Evolutionary conservation across 805 yeast species (phyloP).

Genomic region (Nadsonia fulvescens): DNA sequence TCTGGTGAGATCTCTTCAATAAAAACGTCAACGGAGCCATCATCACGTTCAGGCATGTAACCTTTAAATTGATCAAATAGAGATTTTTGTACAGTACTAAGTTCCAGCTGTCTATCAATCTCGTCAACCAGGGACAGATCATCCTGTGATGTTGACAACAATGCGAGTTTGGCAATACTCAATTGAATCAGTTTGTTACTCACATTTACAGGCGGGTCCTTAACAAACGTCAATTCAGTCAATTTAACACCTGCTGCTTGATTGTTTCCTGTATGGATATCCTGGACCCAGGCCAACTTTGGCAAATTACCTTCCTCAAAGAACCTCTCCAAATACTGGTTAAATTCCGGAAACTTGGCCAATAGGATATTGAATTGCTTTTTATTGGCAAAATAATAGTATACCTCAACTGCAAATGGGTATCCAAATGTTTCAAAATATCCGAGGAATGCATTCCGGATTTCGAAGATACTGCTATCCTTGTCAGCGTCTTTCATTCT

Average conservation of each 20-base stretch:
- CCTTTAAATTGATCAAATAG: too few species aligned
- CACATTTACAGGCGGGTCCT: too few species aligned
- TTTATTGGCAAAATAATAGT: conserved; percentile 34
- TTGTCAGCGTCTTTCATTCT: conserved; percentile 1
- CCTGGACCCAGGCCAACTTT: conserved; percentile 61
- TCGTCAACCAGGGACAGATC: too few species aligned
- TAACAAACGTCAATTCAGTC: too few species aligned
- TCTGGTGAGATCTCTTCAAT: too few species aligned
- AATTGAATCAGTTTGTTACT: conserved; percentile 35
- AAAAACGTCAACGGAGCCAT: too few species aligned
- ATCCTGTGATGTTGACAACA: too few species aligned
- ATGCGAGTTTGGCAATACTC: conserved; percentile 63
- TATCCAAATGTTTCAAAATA: conserved; percentile 49
- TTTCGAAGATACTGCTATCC: conserved; percentile 3
- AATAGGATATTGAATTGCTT: conserved; percentile 37
- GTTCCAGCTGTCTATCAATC: too few species aligned
- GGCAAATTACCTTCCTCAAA: conserved; percentile 22
- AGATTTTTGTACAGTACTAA: too few species aligned
- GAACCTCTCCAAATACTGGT: conserved; percentile 31
- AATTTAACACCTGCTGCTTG: conserved; percentile 31
- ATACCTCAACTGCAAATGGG: conserved; percentile 47
- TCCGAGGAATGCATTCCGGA: too few species aligned
- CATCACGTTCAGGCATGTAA: too few species aligned
- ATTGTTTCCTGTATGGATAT: conserved; percentile 34
- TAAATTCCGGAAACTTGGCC: conserved; percentile 37